Evolutionary conservation across 2,329 filamentous ascomycete genomes (phyloP).

Genomic region (Domatiomyces globalis): DNA sequence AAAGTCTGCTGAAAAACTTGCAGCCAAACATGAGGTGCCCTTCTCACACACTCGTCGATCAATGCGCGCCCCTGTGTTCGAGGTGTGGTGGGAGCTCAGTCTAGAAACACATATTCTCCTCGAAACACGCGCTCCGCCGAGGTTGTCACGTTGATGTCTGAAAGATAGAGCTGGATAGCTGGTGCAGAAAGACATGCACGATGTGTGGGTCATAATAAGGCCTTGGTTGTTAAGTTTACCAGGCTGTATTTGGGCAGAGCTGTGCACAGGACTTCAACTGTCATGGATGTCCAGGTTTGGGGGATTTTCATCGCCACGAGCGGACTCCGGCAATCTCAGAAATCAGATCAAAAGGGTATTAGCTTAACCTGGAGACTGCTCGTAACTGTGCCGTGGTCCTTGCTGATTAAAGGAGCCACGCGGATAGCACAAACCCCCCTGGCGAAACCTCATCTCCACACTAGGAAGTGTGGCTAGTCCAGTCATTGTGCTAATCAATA

Average conservation of each 20-base stretch:
- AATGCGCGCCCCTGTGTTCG: not conserved
- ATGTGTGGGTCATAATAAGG: not conserved
- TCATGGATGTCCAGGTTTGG: not conserved
- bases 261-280: not conserved
- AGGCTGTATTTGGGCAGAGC: too few species aligned
- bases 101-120: too few species aligned
- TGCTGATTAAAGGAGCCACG: not conserved
- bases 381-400: not conserved
- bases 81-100: not conserved
- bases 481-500: too few species aligned
- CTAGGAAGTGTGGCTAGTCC: not conserved
- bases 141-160: not conserved
- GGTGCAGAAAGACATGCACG: not conserved
- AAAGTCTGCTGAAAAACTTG: not conserved
- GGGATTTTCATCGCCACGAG: not conserved
- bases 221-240: too few species aligned
- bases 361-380: not conserved
- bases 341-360: not conserved
- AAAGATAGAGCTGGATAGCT: not conserved
- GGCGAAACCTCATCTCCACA: not conserved
- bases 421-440: not conserved
- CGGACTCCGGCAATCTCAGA: not conserved
- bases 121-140: not conserved
- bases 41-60: not conserved
- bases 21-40: not conserved